phyloP scores from a whole-genome alignment of 805 yeast species.

The Saccharomycopsis sp. region DNA sequence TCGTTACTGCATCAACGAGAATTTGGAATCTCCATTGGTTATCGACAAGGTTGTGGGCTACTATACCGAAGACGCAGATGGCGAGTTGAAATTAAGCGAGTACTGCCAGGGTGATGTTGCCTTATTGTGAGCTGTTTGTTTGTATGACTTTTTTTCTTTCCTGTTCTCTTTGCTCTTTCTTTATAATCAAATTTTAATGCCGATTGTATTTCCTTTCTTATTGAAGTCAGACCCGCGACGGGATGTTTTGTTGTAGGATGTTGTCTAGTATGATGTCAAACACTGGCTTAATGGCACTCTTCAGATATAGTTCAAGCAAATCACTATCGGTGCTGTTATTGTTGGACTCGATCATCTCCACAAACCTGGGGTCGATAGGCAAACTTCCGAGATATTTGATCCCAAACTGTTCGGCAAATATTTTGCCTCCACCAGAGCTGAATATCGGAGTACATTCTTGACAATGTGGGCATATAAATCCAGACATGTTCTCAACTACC shows the following conservation, averaged over 20 bases:
- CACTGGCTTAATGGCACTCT: conserved; percentile 30
- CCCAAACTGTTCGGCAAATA: conserved; percentile 52
- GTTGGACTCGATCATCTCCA: conserved; percentile 74
- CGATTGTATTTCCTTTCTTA: neutral
- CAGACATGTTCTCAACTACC: conserved; percentile 92
- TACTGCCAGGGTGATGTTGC: conserved; percentile 8
- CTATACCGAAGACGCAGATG: conserved; percentile 5
- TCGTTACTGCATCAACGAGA: conserved; percentile 16
- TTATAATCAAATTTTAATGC: neutral
- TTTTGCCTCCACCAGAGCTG: conserved; percentile 86
- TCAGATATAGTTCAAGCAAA: conserved; percentile 33
- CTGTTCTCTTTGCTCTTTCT: neutral
- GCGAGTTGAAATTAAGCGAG: conserved; percentile 2
- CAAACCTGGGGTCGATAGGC: conserved; percentile 91
- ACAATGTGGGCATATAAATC: conserved; percentile 92
- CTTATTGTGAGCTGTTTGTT: neutral
- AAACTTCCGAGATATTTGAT: conserved; percentile 76
- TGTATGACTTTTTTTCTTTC: neutral
- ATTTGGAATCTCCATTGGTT: conserved; percentile 12
- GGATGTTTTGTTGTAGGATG: conserved; percentile 28
- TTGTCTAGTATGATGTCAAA: conserved; percentile 41
- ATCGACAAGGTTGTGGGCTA: conserved; percentile 20
- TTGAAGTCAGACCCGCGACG: conserved; percentile 22
- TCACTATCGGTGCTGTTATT: conserved; percentile 25
- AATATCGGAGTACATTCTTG: conserved; percentile 88